Evolutionary conservation across 192 early-diverging fungal genomes (phyloP).

Genomic region (Entomortierella lignicola): DNA sequence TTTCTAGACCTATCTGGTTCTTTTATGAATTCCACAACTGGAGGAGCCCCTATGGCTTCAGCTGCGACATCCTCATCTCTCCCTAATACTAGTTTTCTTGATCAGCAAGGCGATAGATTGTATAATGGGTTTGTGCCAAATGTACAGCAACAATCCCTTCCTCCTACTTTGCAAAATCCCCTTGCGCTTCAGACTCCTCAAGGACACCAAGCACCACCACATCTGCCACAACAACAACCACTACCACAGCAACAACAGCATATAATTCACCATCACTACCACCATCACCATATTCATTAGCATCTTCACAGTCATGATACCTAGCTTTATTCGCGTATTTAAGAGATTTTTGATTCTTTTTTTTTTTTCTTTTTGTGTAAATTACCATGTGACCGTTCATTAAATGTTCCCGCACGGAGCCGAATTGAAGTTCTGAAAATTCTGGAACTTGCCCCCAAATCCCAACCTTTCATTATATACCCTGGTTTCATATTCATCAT

Average conservation of each 20-base stretch:
- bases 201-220: too few relatives aligned
- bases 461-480: too few relatives aligned
- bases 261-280: slow-evolving; percentile 27
- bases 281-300: slow-evolving; percentile 33
- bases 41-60: not conserved
- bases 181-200: not conserved
- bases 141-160: slow-evolving; percentile 11
- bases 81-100: slow-evolving; percentile 28
- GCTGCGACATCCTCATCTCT: slow-evolving; percentile 18
- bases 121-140: slow-evolving; percentile 13
- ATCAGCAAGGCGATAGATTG: slow-evolving; percentile 16
- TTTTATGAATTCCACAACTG: slow-evolving; percentile 7
- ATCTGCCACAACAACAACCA: slow-evolving; percentile 16
- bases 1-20: slow-evolving; percentile 26
- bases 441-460: too few relatives aligned
- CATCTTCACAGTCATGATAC: not conserved
- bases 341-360: not conserved
- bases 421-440: too few relatives aligned
- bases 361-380: too few relatives aligned
- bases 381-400: too few relatives aligned
- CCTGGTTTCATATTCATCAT: too few relatives aligned
- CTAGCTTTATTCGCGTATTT: not conserved
- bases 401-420: too few relatives aligned
- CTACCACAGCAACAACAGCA: slow-evolving; percentile 29
- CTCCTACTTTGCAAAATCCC: not conserved